Evolutionary conservation across 176 grass and related monocot genomes (phyloP).

Genomic region (Ensete ventricosum): DNA sequence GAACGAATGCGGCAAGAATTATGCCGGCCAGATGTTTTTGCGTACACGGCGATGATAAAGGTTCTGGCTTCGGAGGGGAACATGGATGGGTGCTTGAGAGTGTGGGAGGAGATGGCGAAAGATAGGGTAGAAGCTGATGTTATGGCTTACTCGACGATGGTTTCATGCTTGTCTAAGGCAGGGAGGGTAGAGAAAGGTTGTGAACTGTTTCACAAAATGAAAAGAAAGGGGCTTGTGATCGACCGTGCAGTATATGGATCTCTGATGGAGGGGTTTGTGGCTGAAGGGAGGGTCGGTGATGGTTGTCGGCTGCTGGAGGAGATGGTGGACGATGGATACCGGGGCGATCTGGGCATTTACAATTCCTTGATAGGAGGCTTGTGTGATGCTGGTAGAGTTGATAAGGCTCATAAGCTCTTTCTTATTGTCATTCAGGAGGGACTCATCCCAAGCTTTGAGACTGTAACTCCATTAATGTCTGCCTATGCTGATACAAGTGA

Average conservation of each 20-base stretch:
- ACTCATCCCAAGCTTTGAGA: slow-evolving; percentile 38
- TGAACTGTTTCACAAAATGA: slow-evolving; percentile 61
- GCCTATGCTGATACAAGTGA: slow-evolving; percentile 51
- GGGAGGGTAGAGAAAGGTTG: slow-evolving; percentile 50
- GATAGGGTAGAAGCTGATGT: slow-evolving; percentile 48
- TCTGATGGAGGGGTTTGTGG: slow-evolving; percentile 49
- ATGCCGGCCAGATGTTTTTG: slow-evolving; percentile 69
- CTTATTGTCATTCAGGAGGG: slow-evolving; percentile 56
- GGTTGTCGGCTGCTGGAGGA: slow-evolving; percentile 65
- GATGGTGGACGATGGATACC: slow-evolving; percentile 64
- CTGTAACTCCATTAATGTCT: slow-evolving; percentile 51
- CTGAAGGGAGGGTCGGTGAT: slow-evolving; percentile 35
- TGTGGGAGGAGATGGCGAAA: slow-evolving; percentile 77
- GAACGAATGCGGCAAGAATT: slow-evolving; percentile 43
- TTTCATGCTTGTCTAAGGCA: slow-evolving; percentile 47
- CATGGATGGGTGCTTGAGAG: slow-evolving; percentile 62
- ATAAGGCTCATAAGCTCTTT: slow-evolving; percentile 71
- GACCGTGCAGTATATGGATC: slow-evolving; percentile 52
- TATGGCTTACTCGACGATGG: slow-evolving; percentile 61
- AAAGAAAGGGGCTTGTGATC: slow-evolving; percentile 49
- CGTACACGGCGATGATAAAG: slow-evolving; percentile 67
- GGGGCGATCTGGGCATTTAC: slow-evolving; percentile 56
- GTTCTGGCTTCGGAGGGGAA: slow-evolving; percentile 48
- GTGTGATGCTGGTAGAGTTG: slow-evolving; percentile 45
- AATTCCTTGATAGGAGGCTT: slow-evolving; percentile 67